Conservation (phyloP, 2,329 filamentous ascomycete genomes). For the Talaromyces amestolkiae region DNA sequence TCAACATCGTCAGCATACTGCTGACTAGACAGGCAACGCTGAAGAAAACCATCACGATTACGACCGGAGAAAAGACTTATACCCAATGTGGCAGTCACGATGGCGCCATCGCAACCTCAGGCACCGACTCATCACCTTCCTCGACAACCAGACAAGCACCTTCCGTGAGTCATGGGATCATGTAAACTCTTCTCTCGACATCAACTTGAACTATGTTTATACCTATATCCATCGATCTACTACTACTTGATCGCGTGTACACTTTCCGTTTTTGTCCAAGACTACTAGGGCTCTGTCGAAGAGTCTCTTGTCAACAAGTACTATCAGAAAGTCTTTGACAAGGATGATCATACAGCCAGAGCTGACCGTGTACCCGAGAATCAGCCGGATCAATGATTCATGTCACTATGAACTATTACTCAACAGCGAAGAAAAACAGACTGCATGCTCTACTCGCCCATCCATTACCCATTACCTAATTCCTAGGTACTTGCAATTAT, state of each 20-base stretch:
- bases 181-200: not conserved
- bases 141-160: not conserved
- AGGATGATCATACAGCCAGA: not conserved
- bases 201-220: not conserved
- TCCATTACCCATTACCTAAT: not conserved
- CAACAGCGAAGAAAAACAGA: not conserved
- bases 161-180: not conserved
- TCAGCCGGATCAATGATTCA: not conserved
- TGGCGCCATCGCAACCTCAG: constrained; percentile 6
- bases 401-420: not conserved
- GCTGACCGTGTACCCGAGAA: not conserved
- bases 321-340: not conserved
- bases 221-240: not conserved
- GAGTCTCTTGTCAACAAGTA: not conserved
- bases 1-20: not conserved
- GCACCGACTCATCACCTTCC: not conserved
- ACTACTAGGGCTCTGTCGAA: not conserved
- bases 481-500: not conserved
- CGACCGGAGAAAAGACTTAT: not conserved
- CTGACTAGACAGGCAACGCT: not conserved
- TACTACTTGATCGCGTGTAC: not conserved
- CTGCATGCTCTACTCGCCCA: not conserved
- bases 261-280: not conserved
- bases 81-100: not conserved
- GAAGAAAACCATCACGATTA: not conserved